Percentiles rank a stretch among this genome's conserved stretches.
phyloP scores from a whole-genome alignment of 805 yeast genomes.

The Yarrowia yakushimensis region DNA sequence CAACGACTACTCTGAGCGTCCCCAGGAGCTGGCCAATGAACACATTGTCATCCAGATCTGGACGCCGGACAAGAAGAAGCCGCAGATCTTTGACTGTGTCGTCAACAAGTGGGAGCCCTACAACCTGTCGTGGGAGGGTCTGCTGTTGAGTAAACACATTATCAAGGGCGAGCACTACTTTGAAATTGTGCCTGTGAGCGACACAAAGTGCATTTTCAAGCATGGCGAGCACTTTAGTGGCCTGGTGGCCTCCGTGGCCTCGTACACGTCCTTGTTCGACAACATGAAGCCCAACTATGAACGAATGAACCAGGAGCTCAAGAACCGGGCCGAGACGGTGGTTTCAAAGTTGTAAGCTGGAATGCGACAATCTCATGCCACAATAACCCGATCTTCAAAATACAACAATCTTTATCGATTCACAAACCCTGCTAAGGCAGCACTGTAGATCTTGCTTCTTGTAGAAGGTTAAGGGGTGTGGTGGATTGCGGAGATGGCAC shows the following conservation, averaged over 20 bases:
- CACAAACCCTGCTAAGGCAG: background rate
- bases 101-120: background rate
- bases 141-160: background rate
- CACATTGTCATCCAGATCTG: conserved; percentile 2
- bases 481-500: no score
- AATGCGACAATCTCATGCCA: background rate
- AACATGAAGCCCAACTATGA: conserved; percentile 5
- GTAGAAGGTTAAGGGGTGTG: no score
- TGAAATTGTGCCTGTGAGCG: conserved; percentile 15
- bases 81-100: background rate
- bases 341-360: background rate
- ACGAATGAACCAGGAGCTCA: conserved; percentile 18
- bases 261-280: background rate
- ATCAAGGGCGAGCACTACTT: conserved; percentile 21
- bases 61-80: background rate
- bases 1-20: background rate
- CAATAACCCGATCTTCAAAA: no score
- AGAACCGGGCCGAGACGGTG: background rate
- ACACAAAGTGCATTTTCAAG: conserved; percentile 10
- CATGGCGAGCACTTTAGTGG: conserved; percentile 18
- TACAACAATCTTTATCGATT: background rate
- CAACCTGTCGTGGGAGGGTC: conserved; percentile 14
- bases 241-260: background rate
- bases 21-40: conserved; percentile 2
- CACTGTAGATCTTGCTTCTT: background rate